Percentiles rank a stretch among this genome's conserved stretches.
Evolutionary conservation across 1,284 basidiomycete genomes (phyloP).

Genomic region (Athelia psychrophila): DNA sequence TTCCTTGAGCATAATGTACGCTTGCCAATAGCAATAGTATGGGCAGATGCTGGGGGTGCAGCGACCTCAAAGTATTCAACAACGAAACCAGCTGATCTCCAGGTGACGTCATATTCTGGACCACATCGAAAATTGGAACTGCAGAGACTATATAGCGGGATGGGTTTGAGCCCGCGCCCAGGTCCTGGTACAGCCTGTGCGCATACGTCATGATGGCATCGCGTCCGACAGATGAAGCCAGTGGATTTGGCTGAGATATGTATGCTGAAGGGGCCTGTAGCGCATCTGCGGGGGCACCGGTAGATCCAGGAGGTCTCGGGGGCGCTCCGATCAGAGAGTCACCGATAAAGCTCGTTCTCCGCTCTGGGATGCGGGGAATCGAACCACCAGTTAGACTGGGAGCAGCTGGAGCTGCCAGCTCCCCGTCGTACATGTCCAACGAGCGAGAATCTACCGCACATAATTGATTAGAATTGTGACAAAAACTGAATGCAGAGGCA

Average conservation of each 20-base stretch:
- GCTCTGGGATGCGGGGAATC: no score
- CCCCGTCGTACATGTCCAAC: no score
- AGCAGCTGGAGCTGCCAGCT: no score
- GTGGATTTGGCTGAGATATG: neutral
- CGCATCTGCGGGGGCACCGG: neutral
- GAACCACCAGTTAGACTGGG: no score
- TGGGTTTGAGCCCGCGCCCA: neutral
- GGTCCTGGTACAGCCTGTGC: constrained; percentile 18
- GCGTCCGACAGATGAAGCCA: constrained; percentile 4
- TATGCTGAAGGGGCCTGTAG: neutral
- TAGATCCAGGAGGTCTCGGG: no score
- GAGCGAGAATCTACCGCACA: no score
- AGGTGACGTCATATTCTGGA: neutral
- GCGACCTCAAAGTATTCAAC: constrained; percentile 24
- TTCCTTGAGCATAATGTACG: constrained; percentile 29
- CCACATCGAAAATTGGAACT: neutral
- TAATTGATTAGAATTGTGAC: no score
- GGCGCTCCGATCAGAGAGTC: no score
- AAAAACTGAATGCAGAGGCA: no score
- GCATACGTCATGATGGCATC: constrained; percentile 23
- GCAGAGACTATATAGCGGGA: neutral
- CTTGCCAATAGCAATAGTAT: constrained; percentile 32
- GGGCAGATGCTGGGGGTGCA: constrained; percentile 25
- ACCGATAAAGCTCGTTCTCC: no score
- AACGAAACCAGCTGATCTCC: constrained; percentile 13